Conservation (phyloP, 768 basidiomycete genomes). For the Amanita exitialis region DNA sequence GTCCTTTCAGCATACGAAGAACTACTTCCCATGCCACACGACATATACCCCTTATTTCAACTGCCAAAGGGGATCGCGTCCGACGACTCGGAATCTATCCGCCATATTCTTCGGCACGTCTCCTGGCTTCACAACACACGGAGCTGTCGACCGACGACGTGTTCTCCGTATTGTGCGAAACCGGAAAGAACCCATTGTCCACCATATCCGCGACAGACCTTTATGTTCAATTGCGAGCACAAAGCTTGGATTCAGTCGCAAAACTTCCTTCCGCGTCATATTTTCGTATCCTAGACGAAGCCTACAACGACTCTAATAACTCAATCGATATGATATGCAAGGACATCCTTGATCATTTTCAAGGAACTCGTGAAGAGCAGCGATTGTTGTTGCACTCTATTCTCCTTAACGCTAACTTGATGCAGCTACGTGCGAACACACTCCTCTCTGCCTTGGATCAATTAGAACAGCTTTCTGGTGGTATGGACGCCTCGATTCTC, state of each 20-base stretch:
- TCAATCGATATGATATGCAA: not conserved
- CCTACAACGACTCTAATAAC: not conserved
- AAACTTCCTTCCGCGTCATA: not conserved
- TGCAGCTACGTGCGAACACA: not conserved
- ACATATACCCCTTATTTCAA: constrained; percentile 8
- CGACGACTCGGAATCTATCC: not conserved
- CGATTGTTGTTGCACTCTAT: not conserved
- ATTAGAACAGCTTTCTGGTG: constrained; percentile 2
- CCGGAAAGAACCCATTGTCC: not conserved
- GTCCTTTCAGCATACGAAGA: constrained; percentile 10
- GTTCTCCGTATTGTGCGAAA: not conserved
- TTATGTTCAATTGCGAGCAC: not conserved
- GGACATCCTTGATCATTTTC: not conserved
- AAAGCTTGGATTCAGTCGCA: not conserved
- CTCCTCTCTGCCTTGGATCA: not conserved
- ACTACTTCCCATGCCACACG: constrained; percentile 14
- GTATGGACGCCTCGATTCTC: not conserved
- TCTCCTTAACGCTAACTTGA: not conserved
- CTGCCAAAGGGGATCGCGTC: constrained; percentile 10
- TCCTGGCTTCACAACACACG: not conserved
- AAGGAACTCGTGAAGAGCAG: not conserved
- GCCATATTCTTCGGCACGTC: not conserved
- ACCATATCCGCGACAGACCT: not conserved
- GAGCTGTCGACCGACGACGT: not conserved
- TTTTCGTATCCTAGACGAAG: constrained; percentile 1